These are phyloP conservation scores for Friedmanniomyces endolithicus DNA, from an alignment of 495 filamentous ascomycete genomes.

Conservation along the genomic window DNA sequence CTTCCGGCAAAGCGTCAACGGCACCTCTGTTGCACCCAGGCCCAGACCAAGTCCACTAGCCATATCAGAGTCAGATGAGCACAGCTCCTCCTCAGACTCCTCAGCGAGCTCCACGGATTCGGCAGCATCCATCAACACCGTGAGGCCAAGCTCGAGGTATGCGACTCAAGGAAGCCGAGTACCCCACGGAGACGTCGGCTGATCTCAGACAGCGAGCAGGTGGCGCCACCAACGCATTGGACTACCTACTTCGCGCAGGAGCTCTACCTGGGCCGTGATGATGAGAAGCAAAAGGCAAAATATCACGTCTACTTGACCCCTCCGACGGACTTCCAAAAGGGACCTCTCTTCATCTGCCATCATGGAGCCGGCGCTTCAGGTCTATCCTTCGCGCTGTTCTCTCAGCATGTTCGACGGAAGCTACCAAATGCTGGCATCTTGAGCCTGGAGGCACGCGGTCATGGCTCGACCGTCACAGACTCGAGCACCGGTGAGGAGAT, in stretches of 20 bases:
- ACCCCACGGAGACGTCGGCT: too few relatives aligned
- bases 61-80: constrained; percentile 45
- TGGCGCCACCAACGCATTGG: constrained; percentile 50
- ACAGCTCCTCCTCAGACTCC: constrained; percentile 51
- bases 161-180: too few relatives aligned
- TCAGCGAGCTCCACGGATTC: constrained; percentile 58
- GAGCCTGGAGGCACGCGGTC: constrained; percentile 71
- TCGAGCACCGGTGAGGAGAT: constrained; percentile 25
- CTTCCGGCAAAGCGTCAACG: constrained; percentile 8
- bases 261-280: constrained; percentile 48
- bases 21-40: constrained; percentile 2
- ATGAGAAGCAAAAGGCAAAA: constrained; percentile 37
- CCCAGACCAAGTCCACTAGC: constrained; percentile 12
- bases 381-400: constrained; percentile 73
- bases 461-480: constrained; percentile 54
- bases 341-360: constrained; percentile 77
- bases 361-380: constrained; percentile 85
- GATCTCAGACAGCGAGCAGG: constrained; percentile 38
- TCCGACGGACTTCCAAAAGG: constrained; percentile 38
- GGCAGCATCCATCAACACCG: constrained; percentile 75
- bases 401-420: constrained; percentile 59
- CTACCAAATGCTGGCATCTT: constrained; percentile 75
- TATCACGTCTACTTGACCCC: constrained; percentile 82
- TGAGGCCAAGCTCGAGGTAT: constrained; percentile 58
- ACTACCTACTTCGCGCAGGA: constrained; percentile 80